Percentiles rank a stretch among this genome's conserved stretches.
phyloP scores from a whole-genome alignment of 202 grass and related monocot genomes.

The Schoenoplectus tabernaemontani region DNA sequence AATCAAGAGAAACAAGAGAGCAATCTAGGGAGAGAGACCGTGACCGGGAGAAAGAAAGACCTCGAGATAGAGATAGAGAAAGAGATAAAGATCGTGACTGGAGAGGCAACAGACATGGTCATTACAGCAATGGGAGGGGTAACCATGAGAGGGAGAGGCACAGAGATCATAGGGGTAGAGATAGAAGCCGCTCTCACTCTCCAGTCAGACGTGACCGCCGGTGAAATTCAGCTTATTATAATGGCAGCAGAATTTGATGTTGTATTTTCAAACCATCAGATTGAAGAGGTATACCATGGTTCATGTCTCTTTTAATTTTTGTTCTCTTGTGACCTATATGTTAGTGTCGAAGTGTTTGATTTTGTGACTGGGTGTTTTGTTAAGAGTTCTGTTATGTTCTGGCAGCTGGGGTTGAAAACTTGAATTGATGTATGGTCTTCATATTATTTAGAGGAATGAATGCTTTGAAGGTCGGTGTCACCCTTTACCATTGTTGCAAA shows the following conservation, averaged over 20 bases:
- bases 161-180: constrained; percentile 43
- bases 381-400: constrained; percentile 17
- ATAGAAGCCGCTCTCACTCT: constrained; percentile 65
- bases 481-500: neutral
- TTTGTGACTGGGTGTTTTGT: constrained; percentile 19
- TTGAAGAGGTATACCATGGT: constrained; percentile 23
- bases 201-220: constrained; percentile 43
- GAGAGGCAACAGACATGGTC: constrained; percentile 42
- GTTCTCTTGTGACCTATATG: neutral
- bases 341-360: neutral
- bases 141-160: constrained; percentile 46
- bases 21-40: constrained; percentile 49
- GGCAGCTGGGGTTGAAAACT: constrained; percentile 25
- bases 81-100: constrained; percentile 36
- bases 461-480: constrained; percentile 23
- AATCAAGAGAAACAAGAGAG: constrained; percentile 43
- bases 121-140: constrained; percentile 65
- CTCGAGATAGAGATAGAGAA: constrained; percentile 32
- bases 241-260: constrained; percentile 8
- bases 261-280: constrained; percentile 1
- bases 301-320: neutral
- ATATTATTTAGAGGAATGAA: constrained; percentile 16
- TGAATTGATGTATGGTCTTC: constrained; percentile 24
- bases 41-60: constrained; percentile 36
- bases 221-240: constrained; percentile 8